A percentile compares a stretch with the other conserved stretches of the same genome.
Conservation (phyloP, 371 early-diverging fungal species). For the Coemansia sp. region DNA sequence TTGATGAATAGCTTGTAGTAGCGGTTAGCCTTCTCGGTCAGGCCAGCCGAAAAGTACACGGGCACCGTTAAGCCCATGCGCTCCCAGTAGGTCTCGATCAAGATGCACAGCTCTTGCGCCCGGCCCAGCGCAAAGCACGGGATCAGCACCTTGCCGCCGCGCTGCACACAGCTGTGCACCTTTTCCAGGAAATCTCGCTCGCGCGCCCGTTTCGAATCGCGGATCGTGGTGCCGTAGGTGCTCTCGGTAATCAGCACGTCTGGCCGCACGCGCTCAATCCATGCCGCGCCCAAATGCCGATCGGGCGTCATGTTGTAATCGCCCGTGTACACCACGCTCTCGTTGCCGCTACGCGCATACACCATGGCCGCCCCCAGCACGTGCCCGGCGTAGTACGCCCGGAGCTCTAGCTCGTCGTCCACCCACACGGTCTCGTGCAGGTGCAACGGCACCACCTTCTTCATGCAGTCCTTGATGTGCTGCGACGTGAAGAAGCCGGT, state of each 20-base stretch:
- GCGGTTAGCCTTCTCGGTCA: constrained; percentile 91
- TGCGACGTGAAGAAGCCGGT: constrained; percentile 82
- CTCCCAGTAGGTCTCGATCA: constrained; percentile 96
- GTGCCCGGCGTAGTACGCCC: constrained; percentile 97
- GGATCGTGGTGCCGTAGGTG: constrained; percentile 94
- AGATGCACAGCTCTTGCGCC: constrained; percentile 94
- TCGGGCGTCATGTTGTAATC: constrained; percentile 99
- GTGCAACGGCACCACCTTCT: constrained; percentile 86
- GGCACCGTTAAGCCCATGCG: constrained; percentile 83
- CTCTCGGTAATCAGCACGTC: constrained; percentile 94
- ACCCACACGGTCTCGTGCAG: constrained; percentile 86
- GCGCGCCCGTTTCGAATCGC: constrained; percentile 89
- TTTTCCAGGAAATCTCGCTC: constrained; percentile 93
- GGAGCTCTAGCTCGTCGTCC: constrained; percentile 81
- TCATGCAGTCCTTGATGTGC: constrained; percentile 86
- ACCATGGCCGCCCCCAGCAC: constrained; percentile 99
- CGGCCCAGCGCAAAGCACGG: constrained; percentile 97
- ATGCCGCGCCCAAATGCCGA: constrained; percentile 91
- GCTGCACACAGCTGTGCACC: constrained; percentile 80
- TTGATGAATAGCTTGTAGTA: constrained; percentile 92
- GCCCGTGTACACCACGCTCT: constrained; percentile 94
- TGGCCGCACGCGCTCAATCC: constrained; percentile 87
- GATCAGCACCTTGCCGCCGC: constrained; percentile 93
- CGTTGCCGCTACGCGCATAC: constrained; percentile 67
- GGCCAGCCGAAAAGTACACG: constrained; percentile 92